phyloP scores from a whole-genome alignment of 192 early-diverging fungal genomes.

The Thoreauomyces humboldtii region DNA sequence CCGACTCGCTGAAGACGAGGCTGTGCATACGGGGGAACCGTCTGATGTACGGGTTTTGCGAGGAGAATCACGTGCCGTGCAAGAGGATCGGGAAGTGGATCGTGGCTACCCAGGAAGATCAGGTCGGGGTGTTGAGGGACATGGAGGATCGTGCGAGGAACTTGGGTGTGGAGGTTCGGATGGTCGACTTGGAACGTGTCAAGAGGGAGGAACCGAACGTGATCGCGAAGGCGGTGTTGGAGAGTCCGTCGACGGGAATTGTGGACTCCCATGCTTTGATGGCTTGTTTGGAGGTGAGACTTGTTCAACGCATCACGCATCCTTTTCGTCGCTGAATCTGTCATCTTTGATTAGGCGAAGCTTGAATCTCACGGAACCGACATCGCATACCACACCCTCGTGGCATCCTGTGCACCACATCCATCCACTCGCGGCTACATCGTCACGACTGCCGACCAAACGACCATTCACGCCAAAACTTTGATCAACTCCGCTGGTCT shows the following conservation, averaged over 20 bases:
- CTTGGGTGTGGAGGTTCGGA: conserved; percentile 8
- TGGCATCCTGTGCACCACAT: too few relatives aligned
- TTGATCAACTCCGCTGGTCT: conserved; percentile 82
- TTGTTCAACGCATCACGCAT: too few relatives aligned
- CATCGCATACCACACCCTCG: conserved; percentile 8
- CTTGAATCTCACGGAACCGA: conserved; percentile 8
- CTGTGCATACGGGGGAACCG: conserved; percentile 76
- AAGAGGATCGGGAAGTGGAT: conserved; percentile 73
- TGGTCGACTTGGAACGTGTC: conserved; percentile 2
- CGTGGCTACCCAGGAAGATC: conserved; percentile 56
- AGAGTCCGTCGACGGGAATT: conserved; percentile 76
- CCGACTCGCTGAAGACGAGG: conserved; percentile 66
- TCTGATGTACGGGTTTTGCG: conserved; percentile 65
- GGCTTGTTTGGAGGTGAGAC: conserved; percentile 52
- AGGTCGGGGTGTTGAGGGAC: conserved; percentile 48
- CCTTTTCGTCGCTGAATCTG: too few relatives aligned
- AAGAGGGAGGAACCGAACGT: conserved; percentile 59
- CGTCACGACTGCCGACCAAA: conserved; percentile 11
- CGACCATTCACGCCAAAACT: conserved; percentile 52
- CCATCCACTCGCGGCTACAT: background rate
- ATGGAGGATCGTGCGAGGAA: conserved; percentile 29
- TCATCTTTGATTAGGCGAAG: background rate
- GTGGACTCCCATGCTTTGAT: conserved; percentile 74
- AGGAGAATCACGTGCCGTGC: conserved; percentile 52
- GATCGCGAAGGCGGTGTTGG: conserved; percentile 51